A percentile compares a stretch with the other conserved stretches of the same genome.
Conservation (phyloP, 2,329 filamentous ascomycete genomes). For the Aquanectria penicillioides region DNA sequence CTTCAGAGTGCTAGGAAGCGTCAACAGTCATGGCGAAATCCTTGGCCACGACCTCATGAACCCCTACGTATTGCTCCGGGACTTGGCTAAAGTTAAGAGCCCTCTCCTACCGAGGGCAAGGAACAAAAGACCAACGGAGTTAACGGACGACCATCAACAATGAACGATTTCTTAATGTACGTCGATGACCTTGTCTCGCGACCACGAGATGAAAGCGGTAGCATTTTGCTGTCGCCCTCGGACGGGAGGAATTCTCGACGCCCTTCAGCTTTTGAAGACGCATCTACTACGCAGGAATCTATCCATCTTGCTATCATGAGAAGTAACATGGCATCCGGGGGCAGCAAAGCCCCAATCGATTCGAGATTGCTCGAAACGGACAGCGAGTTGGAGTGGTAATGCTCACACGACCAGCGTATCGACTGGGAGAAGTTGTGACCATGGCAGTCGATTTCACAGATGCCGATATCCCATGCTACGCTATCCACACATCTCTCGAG, state of each 20-base stretch:
- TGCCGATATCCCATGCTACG: slow-evolving; percentile 84
- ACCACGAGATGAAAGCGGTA: slow-evolving; percentile 62
- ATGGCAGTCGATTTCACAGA: slow-evolving; percentile 85
- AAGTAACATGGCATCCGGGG: slow-evolving; percentile 74
- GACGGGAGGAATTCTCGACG: slow-evolving; percentile 66
- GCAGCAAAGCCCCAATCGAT: slow-evolving; percentile 88
- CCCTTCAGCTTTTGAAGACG: slow-evolving; percentile 64
- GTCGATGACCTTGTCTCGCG: slow-evolving; percentile 78
- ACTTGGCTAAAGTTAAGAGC: slow-evolving; percentile 76
- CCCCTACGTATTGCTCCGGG: slow-evolving; percentile 88
- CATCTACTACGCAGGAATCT: slow-evolving; percentile 78
- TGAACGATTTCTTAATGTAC: slow-evolving; percentile 78
- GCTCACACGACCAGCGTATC: slow-evolving; percentile 86
- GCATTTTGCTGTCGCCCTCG: slow-evolving; percentile 78
- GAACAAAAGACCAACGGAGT: slow-evolving; percentile 41
- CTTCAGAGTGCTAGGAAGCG: slow-evolving; percentile 91
- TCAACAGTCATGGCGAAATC: slow-evolving; percentile 88
- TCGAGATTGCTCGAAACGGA: slow-evolving; percentile 94
- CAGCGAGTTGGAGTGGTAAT: slow-evolving; percentile 90
- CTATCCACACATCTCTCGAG: slow-evolving; percentile 85
- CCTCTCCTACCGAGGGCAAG: slow-evolving; percentile 37
- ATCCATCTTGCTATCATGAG: slow-evolving; percentile 92
- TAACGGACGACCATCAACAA: slow-evolving; percentile 50
- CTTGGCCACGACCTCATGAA: slow-evolving; percentile 94
- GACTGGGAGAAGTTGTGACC: slow-evolving; percentile 87